Percentiles rank a stretch among this genome's conserved stretches.
Evolutionary conservation across 495 filamentous ascomycete genomes (phyloP).

Genomic region (Margaritispora aquatica): DNA sequence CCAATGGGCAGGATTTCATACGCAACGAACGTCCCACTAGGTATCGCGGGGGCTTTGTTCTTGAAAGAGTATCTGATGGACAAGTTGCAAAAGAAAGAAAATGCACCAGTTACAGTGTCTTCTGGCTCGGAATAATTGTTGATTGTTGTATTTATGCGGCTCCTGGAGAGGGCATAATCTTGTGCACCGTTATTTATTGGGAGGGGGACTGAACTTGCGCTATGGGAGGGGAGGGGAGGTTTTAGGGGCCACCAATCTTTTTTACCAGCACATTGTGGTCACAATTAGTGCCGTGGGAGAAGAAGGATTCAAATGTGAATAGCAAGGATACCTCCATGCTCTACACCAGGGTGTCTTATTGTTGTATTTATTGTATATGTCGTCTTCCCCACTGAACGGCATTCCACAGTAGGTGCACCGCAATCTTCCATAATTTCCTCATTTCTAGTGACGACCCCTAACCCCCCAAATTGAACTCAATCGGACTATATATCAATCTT

Average conservation of each 20-base stretch:
- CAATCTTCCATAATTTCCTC: too few species aligned
- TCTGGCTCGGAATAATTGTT: constrained; percentile 18
- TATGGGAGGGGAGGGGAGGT: too few species aligned
- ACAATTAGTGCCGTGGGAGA: constrained; percentile 14
- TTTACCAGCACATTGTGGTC: constrained; percentile 8
- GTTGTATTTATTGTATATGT: constrained; percentile 11
- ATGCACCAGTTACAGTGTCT: constrained; percentile 17
- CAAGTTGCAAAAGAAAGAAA: constrained; percentile 18
- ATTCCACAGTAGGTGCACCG: too few species aligned
- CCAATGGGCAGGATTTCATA: constrained; percentile 19
- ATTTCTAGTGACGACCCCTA: too few species aligned
- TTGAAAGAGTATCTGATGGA: constrained; percentile 16
- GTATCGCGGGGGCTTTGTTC: constrained; percentile 18
- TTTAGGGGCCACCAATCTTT: constrained; percentile 6
- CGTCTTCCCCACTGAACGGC: constrained; percentile 6
- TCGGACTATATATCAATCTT: too few species aligned
- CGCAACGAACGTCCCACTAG: constrained; percentile 17
- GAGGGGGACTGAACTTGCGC: too few species aligned
- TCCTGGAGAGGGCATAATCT: constrained; percentile 14
- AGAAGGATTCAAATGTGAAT: constrained; percentile 14
- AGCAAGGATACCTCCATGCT: constrained; percentile 7
- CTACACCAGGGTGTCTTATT: constrained; percentile 7
- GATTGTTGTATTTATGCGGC: constrained; percentile 15
- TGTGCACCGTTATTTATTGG: constrained; percentile 15
- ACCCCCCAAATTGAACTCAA: too few species aligned